Conservation (phyloP, 176 grass and related monocot species). For the Canna indica region DNA sequence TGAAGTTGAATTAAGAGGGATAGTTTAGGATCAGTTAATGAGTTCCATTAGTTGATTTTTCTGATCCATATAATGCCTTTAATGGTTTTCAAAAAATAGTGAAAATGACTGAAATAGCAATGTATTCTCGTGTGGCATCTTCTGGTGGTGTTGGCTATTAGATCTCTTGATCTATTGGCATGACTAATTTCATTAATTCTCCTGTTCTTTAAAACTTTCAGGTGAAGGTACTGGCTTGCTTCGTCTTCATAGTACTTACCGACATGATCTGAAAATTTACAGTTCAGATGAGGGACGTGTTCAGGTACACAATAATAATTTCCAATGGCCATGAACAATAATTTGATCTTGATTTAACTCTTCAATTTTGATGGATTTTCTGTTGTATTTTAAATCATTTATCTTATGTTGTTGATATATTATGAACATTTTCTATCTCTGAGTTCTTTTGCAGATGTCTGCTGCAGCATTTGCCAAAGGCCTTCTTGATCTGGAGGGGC, state of each 20-base stretch:
- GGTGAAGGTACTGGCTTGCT: slow-evolving; percentile 96
- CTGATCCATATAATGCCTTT: too few species aligned
- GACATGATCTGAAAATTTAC: slow-evolving; percentile 98
- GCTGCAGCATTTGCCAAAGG: slow-evolving; percentile 95
- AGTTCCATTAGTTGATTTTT: too few species aligned
- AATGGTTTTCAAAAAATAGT: too few species aligned
- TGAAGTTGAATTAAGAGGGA: too few species aligned
- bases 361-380: not conserved
- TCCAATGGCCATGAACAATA: not conserved
- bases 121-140: too few species aligned
- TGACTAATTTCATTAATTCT: not conserved
- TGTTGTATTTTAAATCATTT: not conserved
- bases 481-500: slow-evolving; percentile 96
- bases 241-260: slow-evolving; percentile 93
- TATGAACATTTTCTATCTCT: not conserved
- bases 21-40: too few species aligned
- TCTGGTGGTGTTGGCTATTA: too few species aligned
- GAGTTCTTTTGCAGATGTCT: slow-evolving; percentile 56
- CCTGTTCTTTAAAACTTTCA: slow-evolving; percentile 26
- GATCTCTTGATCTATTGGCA: too few species aligned
- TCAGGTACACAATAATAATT: slow-evolving; percentile 43
- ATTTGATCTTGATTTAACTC: not conserved
- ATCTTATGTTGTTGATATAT: not conserved
- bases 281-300: slow-evolving; percentile 97
- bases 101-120: too few species aligned